These are phyloP conservation scores for Pyronema omphalodes DNA, from an alignment of 495 filamentous ascomycete species.

Conservation along the genomic window DNA sequence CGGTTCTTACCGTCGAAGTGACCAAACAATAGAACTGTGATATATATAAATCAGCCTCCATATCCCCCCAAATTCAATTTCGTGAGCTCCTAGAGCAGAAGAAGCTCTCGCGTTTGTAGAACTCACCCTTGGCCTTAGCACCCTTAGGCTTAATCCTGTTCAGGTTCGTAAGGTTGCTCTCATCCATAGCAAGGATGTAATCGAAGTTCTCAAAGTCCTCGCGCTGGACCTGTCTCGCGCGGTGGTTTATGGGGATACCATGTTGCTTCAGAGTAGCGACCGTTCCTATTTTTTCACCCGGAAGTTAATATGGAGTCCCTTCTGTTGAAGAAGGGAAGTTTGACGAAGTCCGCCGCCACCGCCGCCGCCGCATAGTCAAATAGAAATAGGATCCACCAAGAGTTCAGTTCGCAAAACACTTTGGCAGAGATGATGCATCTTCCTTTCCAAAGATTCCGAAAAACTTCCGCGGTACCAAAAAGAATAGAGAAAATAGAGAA, in stretches of 20 bases:
- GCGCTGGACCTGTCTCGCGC: conserved; percentile 51
- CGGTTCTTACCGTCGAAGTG: conserved; percentile 50
- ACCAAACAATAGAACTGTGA: conserved; percentile 61
- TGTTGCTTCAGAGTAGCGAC: conserved; percentile 59
- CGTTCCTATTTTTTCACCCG: conserved; percentile 24
- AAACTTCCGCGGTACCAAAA: neutral
- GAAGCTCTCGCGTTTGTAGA: conserved; percentile 17
- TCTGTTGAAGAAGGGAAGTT: neutral
- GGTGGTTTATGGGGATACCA: conserved; percentile 52
- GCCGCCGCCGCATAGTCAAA: no score
- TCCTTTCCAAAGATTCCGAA: no score
- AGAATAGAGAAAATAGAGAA: no score
- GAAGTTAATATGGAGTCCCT: neutral
- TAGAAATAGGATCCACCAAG: no score
- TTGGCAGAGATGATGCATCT: no score
- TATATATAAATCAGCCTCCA: no score
- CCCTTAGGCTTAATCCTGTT: conserved; percentile 36
- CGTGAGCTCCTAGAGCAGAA: conserved; percentile 14
- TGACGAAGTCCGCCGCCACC: no score
- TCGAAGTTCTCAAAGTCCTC: conserved; percentile 70
- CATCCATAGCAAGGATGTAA: conserved; percentile 90
- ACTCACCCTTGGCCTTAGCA: conserved; percentile 27
- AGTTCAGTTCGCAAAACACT: no score
- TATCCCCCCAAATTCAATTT: neutral
- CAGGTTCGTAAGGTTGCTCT: conserved; percentile 52